Percentiles rank a stretch among this genome's conserved stretches.
phyloP scores from a whole-genome alignment of 495 filamentous ascomycete genomes.

The Aspergillus egyptiacus region DNA sequence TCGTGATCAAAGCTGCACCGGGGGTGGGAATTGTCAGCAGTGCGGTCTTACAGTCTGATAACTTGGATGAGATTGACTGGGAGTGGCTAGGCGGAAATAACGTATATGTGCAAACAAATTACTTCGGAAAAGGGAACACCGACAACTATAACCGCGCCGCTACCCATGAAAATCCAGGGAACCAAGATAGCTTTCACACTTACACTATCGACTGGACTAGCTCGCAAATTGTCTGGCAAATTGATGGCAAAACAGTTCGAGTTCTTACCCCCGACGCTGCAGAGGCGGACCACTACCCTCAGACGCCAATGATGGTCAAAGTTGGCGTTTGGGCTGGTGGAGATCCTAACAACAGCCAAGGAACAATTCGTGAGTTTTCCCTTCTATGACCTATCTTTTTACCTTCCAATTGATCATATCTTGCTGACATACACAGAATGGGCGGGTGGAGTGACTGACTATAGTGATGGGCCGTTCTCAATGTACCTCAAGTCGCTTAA shows the following conservation, averaged over 20 bases:
- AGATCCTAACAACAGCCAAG: slow-evolving; percentile 53
- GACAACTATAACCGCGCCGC: slow-evolving; percentile 57
- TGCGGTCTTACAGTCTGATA: slow-evolving; percentile 75
- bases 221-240: slow-evolving; percentile 61
- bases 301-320: slow-evolving; percentile 80
- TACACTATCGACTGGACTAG: slow-evolving; percentile 83
- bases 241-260: slow-evolving; percentile 64
- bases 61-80: slow-evolving; percentile 88
- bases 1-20: slow-evolving; percentile 53
- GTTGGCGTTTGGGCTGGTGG: slow-evolving; percentile 86
- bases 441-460: slow-evolving; percentile 79
- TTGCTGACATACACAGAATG: slow-evolving; percentile 51
- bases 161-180: slow-evolving; percentile 46
- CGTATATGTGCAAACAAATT: slow-evolving; percentile 66
- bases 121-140: slow-evolving; percentile 79
- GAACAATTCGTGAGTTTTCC: slow-evolving; percentile 58
- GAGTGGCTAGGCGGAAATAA: slow-evolving; percentile 70
- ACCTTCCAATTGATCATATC: not conserved
- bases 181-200: slow-evolving; percentile 61
- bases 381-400: not conserved
- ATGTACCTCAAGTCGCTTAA: slow-evolving; percentile 77
- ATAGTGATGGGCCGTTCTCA: slow-evolving; percentile 69
- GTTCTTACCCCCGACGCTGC: slow-evolving; percentile 60
- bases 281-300: slow-evolving; percentile 65
- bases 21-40: slow-evolving; percentile 65